Evolutionary conservation across 805 yeast species (phyloP), one percentile per base, ranked within the genome.

Genomic region (Pichia paraexigua): DNA sequence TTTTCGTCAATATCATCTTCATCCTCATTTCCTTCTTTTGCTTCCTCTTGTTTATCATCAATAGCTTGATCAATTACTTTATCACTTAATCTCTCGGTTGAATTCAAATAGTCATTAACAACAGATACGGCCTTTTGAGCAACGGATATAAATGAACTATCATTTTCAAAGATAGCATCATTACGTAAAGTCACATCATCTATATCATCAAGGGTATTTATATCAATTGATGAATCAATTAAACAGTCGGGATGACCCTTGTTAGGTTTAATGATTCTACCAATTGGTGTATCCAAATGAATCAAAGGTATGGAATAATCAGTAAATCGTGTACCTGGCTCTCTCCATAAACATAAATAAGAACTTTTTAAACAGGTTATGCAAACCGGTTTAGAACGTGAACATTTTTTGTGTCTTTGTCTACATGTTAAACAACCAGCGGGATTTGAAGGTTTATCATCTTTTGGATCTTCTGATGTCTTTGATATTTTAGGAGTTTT

Each of bases 341-440:
- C 42, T 40, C 50, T 51, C 53, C 53, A 51, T 32, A 35, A 43
- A 17, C 53, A 51, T n/a, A 24, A 22, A 21, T 43, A 47, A 12
- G 11, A n/a, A 17, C 47, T 47, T 24, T 32, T 20, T 10, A 9
- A 4, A 42, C 68, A 64, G 10, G 54, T 51, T 10, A 32, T 25
- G 37, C 68, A 64, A 8, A 46, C 51, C 2, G 68, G 68, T 41
- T 52, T 59, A 5, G 32, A 27, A 50, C 63, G 64, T 45, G 63
- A 61, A 56, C 78, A 74, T 28, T 73, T 67, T 55, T 73, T 73
- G 54, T 71, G 74, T 41, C 76, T 64, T 22, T 64, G 61, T 51
- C 76, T 63, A 57, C 78, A 74, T 7, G 70, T 70, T 63, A 68
- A 63, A 51, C 78, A 74, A 1, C 78, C 78, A 15, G 63, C 44